Evolutionary conservation across 1,284 basidiomycete species (phyloP).

Genomic region (Boletus semigastroideus): DNA sequence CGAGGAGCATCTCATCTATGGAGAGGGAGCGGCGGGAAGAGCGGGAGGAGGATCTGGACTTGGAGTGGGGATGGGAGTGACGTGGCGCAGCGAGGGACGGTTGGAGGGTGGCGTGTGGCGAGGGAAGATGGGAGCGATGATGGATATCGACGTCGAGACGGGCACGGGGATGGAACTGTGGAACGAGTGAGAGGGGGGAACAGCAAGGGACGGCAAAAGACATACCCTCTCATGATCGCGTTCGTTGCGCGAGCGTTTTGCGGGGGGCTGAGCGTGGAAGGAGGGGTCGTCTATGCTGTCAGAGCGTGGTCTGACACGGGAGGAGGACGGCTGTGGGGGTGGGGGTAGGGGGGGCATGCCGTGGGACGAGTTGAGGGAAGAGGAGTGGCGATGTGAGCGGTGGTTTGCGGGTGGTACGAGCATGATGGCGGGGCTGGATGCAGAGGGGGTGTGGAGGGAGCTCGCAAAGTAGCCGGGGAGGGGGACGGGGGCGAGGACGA

Average conservation of each 20-base stretch:
- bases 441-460: conserved; percentile 10
- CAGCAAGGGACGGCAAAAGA: neutral
- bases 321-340: conserved; percentile 24
- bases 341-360: conserved; percentile 27
- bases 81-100: conserved; percentile 15
- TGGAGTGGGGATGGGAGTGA: conserved; percentile 13
- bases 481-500: conserved; percentile 36
- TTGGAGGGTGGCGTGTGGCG: conserved; percentile 18
- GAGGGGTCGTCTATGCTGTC: conserved; percentile 40
- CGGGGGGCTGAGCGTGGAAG: conserved; percentile 40
- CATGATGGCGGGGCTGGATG: conserved; percentile 23
- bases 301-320: conserved; percentile 42
- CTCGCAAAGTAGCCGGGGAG: conserved; percentile 19
- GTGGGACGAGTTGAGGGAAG: conserved; percentile 24
- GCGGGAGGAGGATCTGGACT: conserved; percentile 32
- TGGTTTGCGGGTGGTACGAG: conserved; percentile 20
- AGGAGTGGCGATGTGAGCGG: conserved; percentile 23
- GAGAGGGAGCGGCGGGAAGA: conserved; percentile 38
- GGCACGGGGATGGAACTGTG: conserved; percentile 16
- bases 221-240: conserved; percentile 32
- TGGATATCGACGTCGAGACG: conserved; percentile 25
- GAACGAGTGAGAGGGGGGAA: conserved; percentile 10
- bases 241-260: conserved; percentile 46
- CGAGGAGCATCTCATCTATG: conserved; percentile 64
- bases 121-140: conserved; percentile 21